These are phyloP conservation scores for Radiomyces spectabilis DNA, from an alignment of 192 early-diverging fungal genomes.

Conservation along the genomic window DNA sequence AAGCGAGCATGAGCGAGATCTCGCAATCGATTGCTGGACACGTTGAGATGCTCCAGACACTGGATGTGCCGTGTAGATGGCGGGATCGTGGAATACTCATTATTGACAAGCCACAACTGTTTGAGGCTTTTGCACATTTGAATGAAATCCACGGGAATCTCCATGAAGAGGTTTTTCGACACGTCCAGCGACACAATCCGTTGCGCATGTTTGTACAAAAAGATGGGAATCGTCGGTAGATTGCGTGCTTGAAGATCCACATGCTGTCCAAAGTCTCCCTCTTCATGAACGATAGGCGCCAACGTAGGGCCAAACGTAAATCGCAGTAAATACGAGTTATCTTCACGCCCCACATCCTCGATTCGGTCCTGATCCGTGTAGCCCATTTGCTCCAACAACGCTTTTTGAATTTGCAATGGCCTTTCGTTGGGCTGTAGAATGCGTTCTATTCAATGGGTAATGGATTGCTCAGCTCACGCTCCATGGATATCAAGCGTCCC, in stretches of 20 bases:
- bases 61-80: slow-evolving; percentile 53
- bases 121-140: slow-evolving; percentile 62
- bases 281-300: slow-evolving; percentile 31
- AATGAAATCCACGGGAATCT: slow-evolving; percentile 77
- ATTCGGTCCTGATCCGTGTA: slow-evolving; percentile 71
- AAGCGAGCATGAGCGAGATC: slow-evolving; percentile 60
- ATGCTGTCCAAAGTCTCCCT: slow-evolving; percentile 38
- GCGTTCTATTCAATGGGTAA: slow-evolving; percentile 58
- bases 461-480: too few relatives aligned
- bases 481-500: too few relatives aligned
- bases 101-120: slow-evolving; percentile 62
- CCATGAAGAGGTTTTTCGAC: slow-evolving; percentile 73
- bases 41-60: slow-evolving; percentile 65
- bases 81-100: slow-evolving; percentile 63
- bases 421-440: slow-evolving; percentile 60
- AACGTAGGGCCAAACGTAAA: slow-evolving; percentile 56
- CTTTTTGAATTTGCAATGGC: slow-evolving; percentile 67
- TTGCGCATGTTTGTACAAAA: slow-evolving; percentile 62
- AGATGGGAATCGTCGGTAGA: slow-evolving; percentile 74
- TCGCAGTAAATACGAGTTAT: slow-evolving; percentile 75
- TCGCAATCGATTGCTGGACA: slow-evolving; percentile 69
- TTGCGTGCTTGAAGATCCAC: slow-evolving; percentile 68
- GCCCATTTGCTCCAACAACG: slow-evolving; percentile 68
- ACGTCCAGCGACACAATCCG: slow-evolving; percentile 74
- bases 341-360: slow-evolving; percentile 72